These are phyloP conservation scores for Hypoxylon fuscum DNA, from an alignment of 495 filamentous ascomycete genomes.

Conservation along the genomic window DNA sequence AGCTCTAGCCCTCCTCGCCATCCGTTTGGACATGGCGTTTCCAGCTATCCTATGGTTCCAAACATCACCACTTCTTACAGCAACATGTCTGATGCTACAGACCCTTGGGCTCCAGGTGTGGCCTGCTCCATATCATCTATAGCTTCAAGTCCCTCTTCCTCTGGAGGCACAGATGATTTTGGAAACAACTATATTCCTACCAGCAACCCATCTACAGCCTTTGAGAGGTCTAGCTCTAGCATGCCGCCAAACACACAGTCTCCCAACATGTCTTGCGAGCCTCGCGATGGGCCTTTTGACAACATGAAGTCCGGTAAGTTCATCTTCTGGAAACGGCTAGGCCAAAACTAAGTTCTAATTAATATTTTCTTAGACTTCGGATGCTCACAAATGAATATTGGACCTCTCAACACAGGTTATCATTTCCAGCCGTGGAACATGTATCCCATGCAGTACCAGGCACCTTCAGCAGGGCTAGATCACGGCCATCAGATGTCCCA, in stretches of 20 bases:
- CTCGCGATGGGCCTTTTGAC: conserved; percentile 35
- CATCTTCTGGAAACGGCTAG: background rate
- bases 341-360: conserved; percentile 26
- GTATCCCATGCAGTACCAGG: conserved; percentile 40
- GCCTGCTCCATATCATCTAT: conserved; percentile 46
- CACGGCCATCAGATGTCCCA: conserved; percentile 14
- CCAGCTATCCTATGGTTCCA: conserved; percentile 38
- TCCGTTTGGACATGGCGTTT: conserved; percentile 31
- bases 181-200: conserved; percentile 48
- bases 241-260: conserved; percentile 32
- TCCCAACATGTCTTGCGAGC: conserved; percentile 31
- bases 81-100: conserved; percentile 47
- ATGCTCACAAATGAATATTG: conserved; percentile 34
- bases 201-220: conserved; percentile 48
- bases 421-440: conserved; percentile 42
- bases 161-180: conserved; percentile 50
- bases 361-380: conserved; percentile 37
- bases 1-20: conserved; percentile 29
- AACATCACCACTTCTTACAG: conserved; percentile 41
- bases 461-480: conserved; percentile 18
- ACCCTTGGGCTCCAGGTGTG: conserved; percentile 46
- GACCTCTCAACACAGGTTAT: conserved; percentile 39
- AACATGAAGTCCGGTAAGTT: conserved; percentile 43
- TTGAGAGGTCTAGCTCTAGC: conserved; percentile 43
- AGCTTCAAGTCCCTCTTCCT: conserved; percentile 55